Base-by-base conservation (phyloP, 140 eudicot species). In the Anethum foeniculum region DNA sequence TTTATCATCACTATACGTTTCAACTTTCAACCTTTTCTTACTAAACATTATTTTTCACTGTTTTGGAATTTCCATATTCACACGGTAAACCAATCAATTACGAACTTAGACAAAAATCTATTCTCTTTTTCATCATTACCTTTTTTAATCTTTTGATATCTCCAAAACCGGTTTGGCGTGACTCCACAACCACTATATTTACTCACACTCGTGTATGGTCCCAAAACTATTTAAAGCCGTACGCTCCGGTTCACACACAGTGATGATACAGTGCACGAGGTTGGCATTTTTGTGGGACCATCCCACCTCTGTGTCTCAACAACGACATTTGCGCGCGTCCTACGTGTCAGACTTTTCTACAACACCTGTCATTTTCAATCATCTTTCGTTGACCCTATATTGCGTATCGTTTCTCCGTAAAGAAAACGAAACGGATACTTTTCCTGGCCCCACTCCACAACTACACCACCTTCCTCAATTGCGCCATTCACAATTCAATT, bases 291-390 rank as follows among this genome's bases (percentile, higher is more conserved):
- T 1, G 62, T 72, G 79, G 83, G 62, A 4, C 73, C 72, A 4
- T 0, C 43, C 43, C 43, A 14, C n/a, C 51, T 14, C 78, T 58
- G 68, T 41, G 21, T 51, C 19, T 0, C 15, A 71, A 82, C 86
- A 87, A 84, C 88, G 83, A 84, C 90, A 84, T 84, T 84, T 77
- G 76, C 88, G 88, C 84, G 88, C 80, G 87, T 84, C 84, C 82
- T 76, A 84, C 88, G 90, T 84, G 83, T 82, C 83, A 82, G 85
- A 76, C 81, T 82, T 73, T 81, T 73, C 36, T 51, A 14, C 81
- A 39, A 64, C 85, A 82, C 84, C 75, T 80, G 79, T 82, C 86
- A 0, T 79, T 87, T 64, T 84, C 86, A 48, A 80, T 60, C 78
- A 78, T 15, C 67, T 43, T 43, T 27, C 77, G 79, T 76, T 83